A percentile compares a stretch with the other conserved stretches of the same genome.
Conservation (phyloP, 306 rosid species). For the Comarum palustre region DNA sequence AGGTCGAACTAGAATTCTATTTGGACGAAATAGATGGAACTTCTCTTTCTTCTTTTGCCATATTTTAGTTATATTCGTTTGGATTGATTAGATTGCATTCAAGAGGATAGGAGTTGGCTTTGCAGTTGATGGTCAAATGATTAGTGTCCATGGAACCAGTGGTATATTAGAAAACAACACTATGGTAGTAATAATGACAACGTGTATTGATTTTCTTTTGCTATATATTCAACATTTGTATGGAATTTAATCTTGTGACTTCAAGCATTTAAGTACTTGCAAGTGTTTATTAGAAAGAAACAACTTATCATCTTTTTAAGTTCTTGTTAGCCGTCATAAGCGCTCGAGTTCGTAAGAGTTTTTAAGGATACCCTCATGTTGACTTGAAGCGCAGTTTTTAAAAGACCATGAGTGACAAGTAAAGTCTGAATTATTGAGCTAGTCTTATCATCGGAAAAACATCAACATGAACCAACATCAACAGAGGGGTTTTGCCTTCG, state of each 20-base stretch:
- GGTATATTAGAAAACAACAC: not conserved
- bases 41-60: not conserved
- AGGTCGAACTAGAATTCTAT: not conserved
- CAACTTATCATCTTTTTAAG: too few species aligned
- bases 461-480: constrained; percentile 14
- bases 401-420: too few species aligned
- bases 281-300: too few species aligned
- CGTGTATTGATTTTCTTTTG: not conserved
- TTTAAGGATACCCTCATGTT: too few species aligned
- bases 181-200: constrained; percentile 1
- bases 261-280: not conserved
- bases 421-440: not conserved
- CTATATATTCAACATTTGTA: not conserved
- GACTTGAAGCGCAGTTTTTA: too few species aligned
- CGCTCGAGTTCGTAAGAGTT: too few species aligned
- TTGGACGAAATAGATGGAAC: not conserved
- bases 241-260: not conserved
- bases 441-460: constrained; percentile 34
- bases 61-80: not conserved
- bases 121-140: constrained; percentile 6
- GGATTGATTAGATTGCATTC: constrained; percentile 13
- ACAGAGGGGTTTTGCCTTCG: not conserved
- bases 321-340: too few species aligned
- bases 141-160: not conserved
- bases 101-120: not conserved